Conservation (phyloP, 768 basidiomycete genomes). For the Mycena metata region DNA sequence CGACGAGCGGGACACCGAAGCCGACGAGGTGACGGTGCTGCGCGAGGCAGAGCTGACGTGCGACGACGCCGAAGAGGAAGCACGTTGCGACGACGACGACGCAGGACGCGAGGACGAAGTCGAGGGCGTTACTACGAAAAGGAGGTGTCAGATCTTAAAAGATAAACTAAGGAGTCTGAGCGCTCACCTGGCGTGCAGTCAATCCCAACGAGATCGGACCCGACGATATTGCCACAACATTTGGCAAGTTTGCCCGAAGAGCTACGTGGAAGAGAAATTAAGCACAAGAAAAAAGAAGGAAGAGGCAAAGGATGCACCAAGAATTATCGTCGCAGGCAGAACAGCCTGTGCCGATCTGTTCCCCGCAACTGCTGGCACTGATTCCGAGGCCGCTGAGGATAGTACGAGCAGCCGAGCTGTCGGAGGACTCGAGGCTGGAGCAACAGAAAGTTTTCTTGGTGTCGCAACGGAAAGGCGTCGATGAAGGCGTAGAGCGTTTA, state of each 20-base stretch:
- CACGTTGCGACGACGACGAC: not conserved
- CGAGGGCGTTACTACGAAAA: not conserved
- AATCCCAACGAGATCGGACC: slow-evolving; percentile 1
- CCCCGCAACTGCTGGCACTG: slow-evolving; percentile 13
- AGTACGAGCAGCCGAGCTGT: not conserved
- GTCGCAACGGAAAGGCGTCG: slow-evolving; percentile 17
- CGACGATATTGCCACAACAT: slow-evolving; percentile 19
- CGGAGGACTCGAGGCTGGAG: slow-evolving; percentile 1
- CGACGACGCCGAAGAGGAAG: not conserved
- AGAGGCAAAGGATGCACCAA: slow-evolving; percentile 4
- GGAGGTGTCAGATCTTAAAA: not conserved
- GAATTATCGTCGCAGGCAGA: slow-evolving; percentile 2
- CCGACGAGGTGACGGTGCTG: too few relatives aligned
- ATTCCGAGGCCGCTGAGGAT: slow-evolving; percentile 16
- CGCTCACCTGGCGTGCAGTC: slow-evolving; percentile 7
- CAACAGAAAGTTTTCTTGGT: slow-evolving; percentile 23
- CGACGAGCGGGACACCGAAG: too few relatives aligned
- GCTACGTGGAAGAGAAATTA: not conserved
- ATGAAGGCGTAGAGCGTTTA: slow-evolving; percentile 2
- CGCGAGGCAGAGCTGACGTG: not conserved
- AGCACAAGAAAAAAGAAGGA: not conserved
- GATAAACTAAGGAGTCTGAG: not conserved
- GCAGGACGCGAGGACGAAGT: not conserved
- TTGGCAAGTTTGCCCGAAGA: slow-evolving; percentile 3
- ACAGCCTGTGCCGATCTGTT: slow-evolving; percentile 15